Conservation (phyloP, 352 stramenopile genomes). For the Aphanomyces cochlioides region DNA sequence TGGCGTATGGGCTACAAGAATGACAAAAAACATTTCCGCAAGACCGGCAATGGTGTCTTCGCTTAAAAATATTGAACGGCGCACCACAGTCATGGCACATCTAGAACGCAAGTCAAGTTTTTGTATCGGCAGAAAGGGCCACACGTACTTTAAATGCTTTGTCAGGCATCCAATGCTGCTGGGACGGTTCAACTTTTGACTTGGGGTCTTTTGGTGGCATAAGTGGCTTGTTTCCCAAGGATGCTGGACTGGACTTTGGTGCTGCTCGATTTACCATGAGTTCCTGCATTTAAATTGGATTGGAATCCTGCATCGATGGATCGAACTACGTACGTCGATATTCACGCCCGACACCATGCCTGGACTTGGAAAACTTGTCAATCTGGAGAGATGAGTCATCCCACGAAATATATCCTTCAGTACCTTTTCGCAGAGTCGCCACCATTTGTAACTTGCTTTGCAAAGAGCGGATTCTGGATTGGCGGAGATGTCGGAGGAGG, state of each 20-base stretch:
- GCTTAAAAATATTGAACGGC: constrained; percentile 75
- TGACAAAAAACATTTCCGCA: constrained; percentile 85
- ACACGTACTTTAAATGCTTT: constrained; percentile 65
- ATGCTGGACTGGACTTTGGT: no score
- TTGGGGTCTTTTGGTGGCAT: background rate
- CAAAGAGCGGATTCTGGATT: constrained; percentile 4
- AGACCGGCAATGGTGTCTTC: constrained; percentile 81
- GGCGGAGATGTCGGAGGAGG: background rate
- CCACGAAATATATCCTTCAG: background rate
- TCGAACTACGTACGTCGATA: background rate
- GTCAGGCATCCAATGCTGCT: constrained; percentile 83
- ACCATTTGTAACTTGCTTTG: background rate
- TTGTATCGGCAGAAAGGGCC: background rate
- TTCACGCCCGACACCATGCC: constrained; percentile 6
- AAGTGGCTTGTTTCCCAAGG: background rate
- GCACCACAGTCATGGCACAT: constrained; percentile 79
- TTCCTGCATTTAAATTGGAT: no score
- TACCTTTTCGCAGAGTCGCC: background rate
- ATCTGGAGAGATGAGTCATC: background rate
- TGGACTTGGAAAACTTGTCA: constrained; percentile 7
- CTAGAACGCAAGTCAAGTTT: constrained; percentile 33
- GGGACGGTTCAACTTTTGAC: background rate
- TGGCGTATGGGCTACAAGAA: constrained; percentile 74
- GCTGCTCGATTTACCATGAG: no score
- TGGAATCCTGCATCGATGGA: no score